These are phyloP conservation scores for Aspergillus incahuasiensis DNA, from an alignment of 495 filamentous ascomycete species.

Conservation along the genomic window DNA sequence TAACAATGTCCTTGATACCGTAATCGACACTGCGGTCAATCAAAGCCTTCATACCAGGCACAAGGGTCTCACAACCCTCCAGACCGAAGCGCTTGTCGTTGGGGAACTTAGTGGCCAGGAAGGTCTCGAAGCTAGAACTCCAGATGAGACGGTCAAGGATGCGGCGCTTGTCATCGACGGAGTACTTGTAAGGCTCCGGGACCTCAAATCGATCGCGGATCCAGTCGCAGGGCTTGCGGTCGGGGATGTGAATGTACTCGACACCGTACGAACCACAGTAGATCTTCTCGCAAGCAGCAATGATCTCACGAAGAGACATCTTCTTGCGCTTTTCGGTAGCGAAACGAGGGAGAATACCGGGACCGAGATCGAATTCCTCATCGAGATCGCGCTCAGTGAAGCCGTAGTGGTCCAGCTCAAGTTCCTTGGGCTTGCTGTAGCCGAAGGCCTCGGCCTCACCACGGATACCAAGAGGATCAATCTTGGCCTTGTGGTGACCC, in stretches of 20 bases:
- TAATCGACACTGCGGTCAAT: slow-evolving; percentile 98
- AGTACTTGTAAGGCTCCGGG: slow-evolving; percentile 90
- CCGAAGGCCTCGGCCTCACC: slow-evolving; percentile 80
- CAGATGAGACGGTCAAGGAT: slow-evolving; percentile 97
- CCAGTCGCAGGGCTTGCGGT: slow-evolving; percentile 97
- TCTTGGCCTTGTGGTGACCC: slow-evolving; percentile 96
- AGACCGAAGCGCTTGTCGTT: slow-evolving; percentile 99
- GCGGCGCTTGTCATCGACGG: slow-evolving; percentile 91
- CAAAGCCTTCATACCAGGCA: slow-evolving; percentile 98
- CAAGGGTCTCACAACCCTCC: slow-evolving; percentile 92
- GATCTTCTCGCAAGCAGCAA: slow-evolving; percentile 85
- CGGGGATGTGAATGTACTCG: slow-evolving; percentile 98
- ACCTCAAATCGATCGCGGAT: slow-evolving; percentile 91
- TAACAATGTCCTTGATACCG: slow-evolving; percentile 96
- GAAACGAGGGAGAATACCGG: slow-evolving; percentile 94
- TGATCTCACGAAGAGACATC: slow-evolving; percentile 95
- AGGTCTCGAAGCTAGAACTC: slow-evolving; percentile 93
- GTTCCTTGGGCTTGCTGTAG: slow-evolving; percentile 84
- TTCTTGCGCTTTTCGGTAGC: slow-evolving; percentile 80
- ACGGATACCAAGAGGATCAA: slow-evolving; percentile 92
- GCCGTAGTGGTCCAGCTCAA: slow-evolving; percentile 86
- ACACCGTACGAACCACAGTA: slow-evolving; percentile 97
- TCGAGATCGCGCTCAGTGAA: slow-evolving; percentile 95
- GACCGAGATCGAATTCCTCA: slow-evolving; percentile 85
- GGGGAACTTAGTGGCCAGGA: slow-evolving; percentile 94